Percentiles rank a stretch among this genome's conserved stretches.
These are phyloP conservation scores for Gloeostereum incarnatum DNA, from an alignment of 768 basidiomycete genomes.

Conservation along the genomic window DNA sequence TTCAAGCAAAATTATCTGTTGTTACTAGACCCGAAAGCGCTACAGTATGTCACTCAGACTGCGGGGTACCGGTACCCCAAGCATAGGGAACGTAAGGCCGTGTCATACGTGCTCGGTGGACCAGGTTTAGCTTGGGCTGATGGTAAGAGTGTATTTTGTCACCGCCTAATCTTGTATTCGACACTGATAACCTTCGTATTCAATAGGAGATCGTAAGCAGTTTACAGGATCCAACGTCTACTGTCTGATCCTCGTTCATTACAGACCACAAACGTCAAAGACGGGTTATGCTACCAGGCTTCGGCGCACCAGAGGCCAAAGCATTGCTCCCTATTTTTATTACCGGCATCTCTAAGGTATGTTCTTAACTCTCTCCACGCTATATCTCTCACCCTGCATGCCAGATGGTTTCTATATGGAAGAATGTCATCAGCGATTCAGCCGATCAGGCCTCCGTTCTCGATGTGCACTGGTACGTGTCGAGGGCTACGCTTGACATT, in stretches of 20 bases:
- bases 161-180: conserved; percentile 16
- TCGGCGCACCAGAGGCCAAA: conserved; percentile 16
- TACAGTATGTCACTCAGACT: conserved; percentile 21
- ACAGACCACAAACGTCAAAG: conserved; percentile 16
- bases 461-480: conserved; percentile 18
- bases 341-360: conserved; percentile 13
- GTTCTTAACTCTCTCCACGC: too few species aligned
- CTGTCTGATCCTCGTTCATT: background rate
- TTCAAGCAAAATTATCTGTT: conserved; percentile 17
- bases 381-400: background rate
- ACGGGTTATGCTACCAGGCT: conserved; percentile 24
- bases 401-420: conserved; percentile 19
- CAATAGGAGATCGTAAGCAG: conserved; percentile 3
- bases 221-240: too few species aligned
- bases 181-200: conserved; percentile 9
- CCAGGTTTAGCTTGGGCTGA: conserved; percentile 18
- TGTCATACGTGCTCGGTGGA: conserved; percentile 14
- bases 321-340: conserved; percentile 19
- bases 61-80: conserved; percentile 21
- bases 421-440: conserved; percentile 13
- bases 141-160: conserved; percentile 14
- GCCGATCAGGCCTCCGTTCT: conserved; percentile 10
- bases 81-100: conserved; percentile 10
- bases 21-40: conserved; percentile 22
- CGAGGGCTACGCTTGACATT: conserved; percentile 25